Percentiles rank a stretch among this genome's conserved stretches.
phyloP scores from a whole-genome alignment of 2,329 filamentous ascomycete species.

The Phaeophleospora eucalypticola region DNA sequence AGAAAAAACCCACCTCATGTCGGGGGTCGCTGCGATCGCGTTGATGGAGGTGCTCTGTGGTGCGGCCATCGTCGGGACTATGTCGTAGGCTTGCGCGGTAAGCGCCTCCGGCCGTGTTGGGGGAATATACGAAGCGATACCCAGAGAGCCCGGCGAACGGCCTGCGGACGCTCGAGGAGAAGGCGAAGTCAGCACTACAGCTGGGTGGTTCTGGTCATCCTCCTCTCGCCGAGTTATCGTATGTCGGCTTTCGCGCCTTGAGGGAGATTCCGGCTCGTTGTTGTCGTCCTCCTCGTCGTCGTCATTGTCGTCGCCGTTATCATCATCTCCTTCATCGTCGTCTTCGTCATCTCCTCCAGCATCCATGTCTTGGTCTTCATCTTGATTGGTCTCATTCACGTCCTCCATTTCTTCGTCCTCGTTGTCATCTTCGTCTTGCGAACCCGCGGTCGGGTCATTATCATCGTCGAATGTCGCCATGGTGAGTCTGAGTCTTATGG shows the following conservation, averaged over 20 bases:
- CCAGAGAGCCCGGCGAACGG: slow-evolving; percentile 28
- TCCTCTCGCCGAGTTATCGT: slow-evolving; percentile 12
- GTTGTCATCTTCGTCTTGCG: slow-evolving; percentile 43
- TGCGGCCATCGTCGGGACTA: slow-evolving; percentile 93
- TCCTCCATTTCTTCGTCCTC: slow-evolving; percentile 45
- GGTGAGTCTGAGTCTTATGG: not conserved
- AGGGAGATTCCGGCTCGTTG: slow-evolving; percentile 42
- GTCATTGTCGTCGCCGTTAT: slow-evolving; percentile 34
- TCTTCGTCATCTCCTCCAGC: slow-evolving; percentile 37
- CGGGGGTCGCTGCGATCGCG: slow-evolving; percentile 82
- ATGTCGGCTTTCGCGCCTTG: slow-evolving; percentile 33
- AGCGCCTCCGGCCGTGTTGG: slow-evolving; percentile 71
- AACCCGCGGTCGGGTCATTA: slow-evolving; percentile 33
- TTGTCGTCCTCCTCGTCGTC: slow-evolving; percentile 35
- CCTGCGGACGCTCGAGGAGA: slow-evolving; percentile 37
- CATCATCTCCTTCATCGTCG: slow-evolving; percentile 39
- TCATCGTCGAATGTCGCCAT: slow-evolving; percentile 47
- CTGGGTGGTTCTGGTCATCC: slow-evolving; percentile 36
- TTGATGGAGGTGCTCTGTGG: slow-evolving; percentile 96
- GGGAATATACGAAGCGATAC: slow-evolving; percentile 29
- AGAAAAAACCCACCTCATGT: slow-evolving; percentile 91
- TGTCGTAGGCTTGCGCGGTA: slow-evolving; percentile 79
- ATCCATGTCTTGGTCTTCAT: slow-evolving; percentile 36
- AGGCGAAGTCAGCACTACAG: slow-evolving; percentile 47
- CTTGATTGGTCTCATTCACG: slow-evolving; percentile 37